A percentile compares a stretch with the other conserved stretches of the same genome.
phyloP scores from a whole-genome alignment of 73 alveolate genomes.

The Urostyla sp. region DNA sequence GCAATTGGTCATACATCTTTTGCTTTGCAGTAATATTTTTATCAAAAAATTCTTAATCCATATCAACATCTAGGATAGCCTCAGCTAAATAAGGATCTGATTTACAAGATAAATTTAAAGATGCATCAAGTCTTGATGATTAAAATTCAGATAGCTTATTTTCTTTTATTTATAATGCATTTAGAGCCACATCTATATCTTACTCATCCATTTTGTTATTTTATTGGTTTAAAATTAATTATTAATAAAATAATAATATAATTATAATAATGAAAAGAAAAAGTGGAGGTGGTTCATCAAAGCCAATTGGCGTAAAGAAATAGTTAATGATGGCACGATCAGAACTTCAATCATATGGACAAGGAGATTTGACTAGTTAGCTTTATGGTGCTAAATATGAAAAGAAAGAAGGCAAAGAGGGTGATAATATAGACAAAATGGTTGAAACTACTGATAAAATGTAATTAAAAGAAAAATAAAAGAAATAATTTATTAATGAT shows the following conservation, averaged over 20 bases:
- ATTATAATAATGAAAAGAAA: slow-evolving; percentile 8
- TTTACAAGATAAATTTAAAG: not conserved
- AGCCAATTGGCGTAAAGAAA: slow-evolving; percentile 42
- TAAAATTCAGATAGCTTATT: not conserved
- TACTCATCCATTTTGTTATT: not conserved
- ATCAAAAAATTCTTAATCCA: slow-evolving; percentile 2
- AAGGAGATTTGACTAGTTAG: slow-evolving; percentile 23
- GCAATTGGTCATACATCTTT: slow-evolving; percentile 31
- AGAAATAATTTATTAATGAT: slow-evolving; percentile 5
- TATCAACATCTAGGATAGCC: not conserved
- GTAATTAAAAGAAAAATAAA: slow-evolving; percentile 14
- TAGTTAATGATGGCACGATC: slow-evolving; percentile 19
- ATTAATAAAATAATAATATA: not conserved
- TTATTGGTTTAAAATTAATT: not conserved
- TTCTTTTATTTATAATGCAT: not conserved
- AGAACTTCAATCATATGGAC: slow-evolving; percentile 39
- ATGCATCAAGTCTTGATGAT: not conserved
- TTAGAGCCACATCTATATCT: too few species aligned
- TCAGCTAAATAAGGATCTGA: slow-evolving; percentile 9
- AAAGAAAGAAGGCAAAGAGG: not conserved
- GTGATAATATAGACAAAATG: not conserved
- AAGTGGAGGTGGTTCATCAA: slow-evolving; percentile 3
- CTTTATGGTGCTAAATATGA: not conserved
- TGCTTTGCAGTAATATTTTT: not conserved
- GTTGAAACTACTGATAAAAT: slow-evolving; percentile 31